phyloP scores from a whole-genome alignment of 2,329 filamentous ascomycete species.

The Ceratocystis cubensis region DNA sequence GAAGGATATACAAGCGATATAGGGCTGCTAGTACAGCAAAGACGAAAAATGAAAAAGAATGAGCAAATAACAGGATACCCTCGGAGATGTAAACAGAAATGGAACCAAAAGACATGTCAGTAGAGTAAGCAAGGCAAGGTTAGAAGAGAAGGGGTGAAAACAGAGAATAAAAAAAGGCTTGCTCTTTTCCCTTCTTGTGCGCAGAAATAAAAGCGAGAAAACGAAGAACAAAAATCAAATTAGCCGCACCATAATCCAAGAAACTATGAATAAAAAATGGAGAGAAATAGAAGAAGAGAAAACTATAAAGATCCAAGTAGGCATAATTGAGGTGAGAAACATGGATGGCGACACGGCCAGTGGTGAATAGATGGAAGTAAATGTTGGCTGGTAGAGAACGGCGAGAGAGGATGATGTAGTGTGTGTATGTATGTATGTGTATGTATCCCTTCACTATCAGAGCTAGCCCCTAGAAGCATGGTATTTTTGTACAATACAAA shows the following conservation, averaged over 20 bases:
- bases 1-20: not conserved
- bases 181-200: too few species aligned
- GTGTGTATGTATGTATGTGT: not conserved
- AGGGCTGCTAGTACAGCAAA: not conserved
- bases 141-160: not conserved
- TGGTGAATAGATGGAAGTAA: too few species aligned
- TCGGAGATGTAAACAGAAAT: not conserved
- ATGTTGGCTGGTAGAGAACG: too few species aligned
- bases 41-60: not conserved
- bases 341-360: too few species aligned
- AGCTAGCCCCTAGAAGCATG: too few species aligned
- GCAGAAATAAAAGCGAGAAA: not conserved
- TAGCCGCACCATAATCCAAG: constrained; percentile 7
- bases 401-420: not conserved
- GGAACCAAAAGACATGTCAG: not conserved
- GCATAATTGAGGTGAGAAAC: not conserved
- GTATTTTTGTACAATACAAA: not conserved
- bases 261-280: not conserved
- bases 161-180: not conserved
- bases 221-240: not conserved
- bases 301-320: not conserved
- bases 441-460: too few species aligned
- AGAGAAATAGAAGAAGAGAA: not conserved
- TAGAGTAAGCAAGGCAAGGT: too few species aligned
- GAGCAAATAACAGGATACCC: not conserved